Base-by-base conservation (phyloP, 75 land plant genomes). In the Azolla pinnata region DNA sequence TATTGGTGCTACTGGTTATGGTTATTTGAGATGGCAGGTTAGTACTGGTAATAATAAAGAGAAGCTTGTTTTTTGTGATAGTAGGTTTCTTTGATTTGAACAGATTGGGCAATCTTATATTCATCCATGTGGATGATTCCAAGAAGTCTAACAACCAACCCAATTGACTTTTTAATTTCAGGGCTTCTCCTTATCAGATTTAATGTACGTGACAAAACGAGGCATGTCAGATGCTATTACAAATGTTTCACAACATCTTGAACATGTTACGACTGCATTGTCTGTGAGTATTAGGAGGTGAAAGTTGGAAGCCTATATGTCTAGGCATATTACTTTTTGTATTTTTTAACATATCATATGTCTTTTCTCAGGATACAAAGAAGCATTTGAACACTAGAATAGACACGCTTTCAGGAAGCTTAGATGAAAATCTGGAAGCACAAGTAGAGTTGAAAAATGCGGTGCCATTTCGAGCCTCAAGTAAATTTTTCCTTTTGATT, bases 21-120 rank as follows among this genome's bases (percentile, higher is more conserved):
- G 86, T 12, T 86, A 78, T 59, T 56, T 83, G 54, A 70, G 96
- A 84, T 86, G 83, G 90, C 79, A 85, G 89, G 89, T 82, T 56
- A 51, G 73, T 67, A 14, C 29, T 5, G 4, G 16, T 48, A 16
- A 18, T 24, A 4, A 44, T 16, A 38, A n/a, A n/a, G n/a, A n/a
- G n/a, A n/a, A n/a, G n/a, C n/a, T n/a, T n/a, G n/a, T n/a, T n/a
- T n/a, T n/a, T n/a, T n/a, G n/a, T n/a, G n/a, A n/a, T n/a, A n/a
- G n/a, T n/a, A n/a, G n/a, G n/a, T n/a, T n/a, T n/a, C n/a, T n/a
- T n/a, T n/a, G n/a, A n/a, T n/a, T n/a, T n/a, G n/a, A n/a, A n/a
- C n/a, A n/a, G n/a, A n/a, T n/a, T n/a, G n/a, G n/a, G n/a, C n/a
- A n/a, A n/a, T n/a, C n/a, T n/a, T n/a, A n/a, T n/a, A n/a, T n/a